Base-by-base conservation (phyloP, 768 basidiomycete genomes). In the Crepidotus variabilis region DNA sequence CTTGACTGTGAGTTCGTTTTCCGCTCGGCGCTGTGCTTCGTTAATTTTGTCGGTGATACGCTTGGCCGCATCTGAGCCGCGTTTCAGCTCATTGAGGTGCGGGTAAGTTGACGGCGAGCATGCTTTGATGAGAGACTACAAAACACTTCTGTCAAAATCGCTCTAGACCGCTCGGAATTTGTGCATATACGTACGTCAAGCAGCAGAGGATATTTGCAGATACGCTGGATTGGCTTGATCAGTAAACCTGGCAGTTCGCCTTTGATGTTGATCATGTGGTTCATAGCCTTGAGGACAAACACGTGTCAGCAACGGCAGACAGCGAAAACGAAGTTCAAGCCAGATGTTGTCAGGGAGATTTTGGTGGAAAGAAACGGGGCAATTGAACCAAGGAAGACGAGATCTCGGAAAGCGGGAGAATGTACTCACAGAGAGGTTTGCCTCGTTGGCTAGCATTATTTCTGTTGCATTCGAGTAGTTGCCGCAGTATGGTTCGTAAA, bases 171-270 rank as follows among this genome's bases (percentile, higher is more conserved):
- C n/a, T n/a, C n/a, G n/a, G n/a, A 51, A 61, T 53, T 28, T 28
- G 50, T 52, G 55, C 65, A 43, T 56, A 57, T 59, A 76, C 87
- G 67, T 67, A 94, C 94, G 69, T 92, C 90, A 64, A 99, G 85
- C 21, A 98, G 82, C 13, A 99, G 79, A 22, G 95, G 95, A 71
- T 98, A 98, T 79, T 98, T 98, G 83, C 96, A 97, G 63, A 98
- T 89, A 59, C 97, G 86, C 71, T 99, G 97, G 50, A 99, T 90
- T 6, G 97, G 97, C 76, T 98, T 98, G 80, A 98, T 98, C 58
- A 98, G 84, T 75, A 98, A 96, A 8, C 93, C 94, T 57, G 92
- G 91, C 32, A 99, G 79, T 67, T 99, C 97, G 67, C 90, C 88
- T 69, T 90, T 90, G 65, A 88, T 87, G 63, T 93, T 91, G 73